Percentiles rank a stretch among this genome's conserved stretches.
phyloP scores from a whole-genome alignment of 2,329 filamentous ascomycete species.

The Periconia sp. region DNA sequence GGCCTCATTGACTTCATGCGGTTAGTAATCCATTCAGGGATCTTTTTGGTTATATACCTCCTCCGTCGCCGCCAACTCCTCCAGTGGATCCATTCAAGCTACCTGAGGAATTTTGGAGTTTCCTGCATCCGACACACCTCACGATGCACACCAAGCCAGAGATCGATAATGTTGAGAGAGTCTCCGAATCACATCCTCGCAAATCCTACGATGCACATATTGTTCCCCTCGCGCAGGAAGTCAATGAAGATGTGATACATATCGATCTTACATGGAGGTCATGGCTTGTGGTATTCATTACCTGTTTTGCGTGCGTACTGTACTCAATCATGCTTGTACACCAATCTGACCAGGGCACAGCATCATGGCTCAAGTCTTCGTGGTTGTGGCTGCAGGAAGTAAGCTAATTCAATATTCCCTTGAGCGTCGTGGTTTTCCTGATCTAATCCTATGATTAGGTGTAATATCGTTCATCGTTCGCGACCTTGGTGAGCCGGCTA shows the following conservation, averaged over 20 bases:
- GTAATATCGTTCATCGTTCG: conserved; percentile 60
- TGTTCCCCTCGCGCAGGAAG: conserved; percentile 31
- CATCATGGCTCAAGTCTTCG: conserved; percentile 58
- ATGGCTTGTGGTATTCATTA: conserved; percentile 54
- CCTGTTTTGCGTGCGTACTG: conserved; percentile 48
- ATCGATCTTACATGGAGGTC: conserved; percentile 58
- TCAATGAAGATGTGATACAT: conserved; percentile 37
- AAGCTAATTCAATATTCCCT: not conserved
- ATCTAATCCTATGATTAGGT: not conserved
- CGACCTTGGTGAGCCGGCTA: conserved; percentile 54
- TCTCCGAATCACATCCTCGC: conserved; percentile 5
- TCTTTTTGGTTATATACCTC: not conserved
- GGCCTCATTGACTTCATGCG: not conserved
- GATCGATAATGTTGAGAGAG: conserved; percentile 15
- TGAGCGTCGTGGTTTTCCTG: not conserved
- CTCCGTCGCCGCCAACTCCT: not conserved
- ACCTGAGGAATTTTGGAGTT: too few relatives aligned
- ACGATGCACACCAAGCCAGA: conserved; percentile 24
- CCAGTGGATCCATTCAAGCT: too few relatives aligned
- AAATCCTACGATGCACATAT: conserved; percentile 17
- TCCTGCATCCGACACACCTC: not conserved
- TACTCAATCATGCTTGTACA: conserved; percentile 10
- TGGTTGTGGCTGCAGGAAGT: conserved; percentile 58
- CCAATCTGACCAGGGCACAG: conserved; percentile 14
- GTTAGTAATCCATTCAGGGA: not conserved